phyloP scores from a whole-genome alignment of 805 yeast species.

The Starmera caribaea region DNA sequence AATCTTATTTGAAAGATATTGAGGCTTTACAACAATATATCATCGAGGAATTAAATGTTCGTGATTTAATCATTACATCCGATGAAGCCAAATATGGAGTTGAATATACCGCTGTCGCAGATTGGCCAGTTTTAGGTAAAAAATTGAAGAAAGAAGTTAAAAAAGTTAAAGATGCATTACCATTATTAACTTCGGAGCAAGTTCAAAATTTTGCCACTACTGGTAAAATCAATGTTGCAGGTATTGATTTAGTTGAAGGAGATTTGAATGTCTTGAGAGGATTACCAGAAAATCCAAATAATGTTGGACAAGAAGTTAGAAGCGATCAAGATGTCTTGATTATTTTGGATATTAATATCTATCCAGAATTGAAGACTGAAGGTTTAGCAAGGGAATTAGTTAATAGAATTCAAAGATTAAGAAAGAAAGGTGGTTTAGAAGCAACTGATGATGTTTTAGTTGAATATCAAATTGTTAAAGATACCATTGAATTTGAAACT shows the following conservation, averaged over 20 bases:
- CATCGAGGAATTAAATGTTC: slow-evolving; percentile 84
- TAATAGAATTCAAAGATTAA: slow-evolving; percentile 93
- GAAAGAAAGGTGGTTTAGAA: slow-evolving; percentile 92
- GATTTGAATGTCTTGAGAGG: slow-evolving; percentile 89
- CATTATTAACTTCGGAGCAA: slow-evolving; percentile 67
- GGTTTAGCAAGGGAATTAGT: slow-evolving; percentile 94
- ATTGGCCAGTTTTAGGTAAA: slow-evolving; percentile 98
- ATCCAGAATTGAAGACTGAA: slow-evolving; percentile 84
- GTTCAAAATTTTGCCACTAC: slow-evolving; percentile 65
- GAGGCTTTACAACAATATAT: slow-evolving; percentile 71
- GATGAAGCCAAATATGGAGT: slow-evolving; percentile 92
- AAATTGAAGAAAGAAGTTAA: slow-evolving; percentile 90
- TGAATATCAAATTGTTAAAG: slow-evolving; percentile 58
- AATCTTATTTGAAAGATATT: slow-evolving; percentile 65
- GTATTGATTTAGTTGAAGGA: slow-evolving; percentile 77
- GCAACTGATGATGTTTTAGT: slow-evolving; percentile 93
- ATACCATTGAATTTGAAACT: slow-evolving; percentile 51
- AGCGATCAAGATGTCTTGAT: slow-evolving; percentile 84
- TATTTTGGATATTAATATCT: slow-evolving; percentile 78
- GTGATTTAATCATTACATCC: slow-evolving; percentile 76
- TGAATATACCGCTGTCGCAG: slow-evolving; percentile 90
- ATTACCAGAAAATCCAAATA: slow-evolving; percentile 55
- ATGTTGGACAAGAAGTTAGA: slow-evolving; percentile 76
- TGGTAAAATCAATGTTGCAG: slow-evolving; percentile 80
- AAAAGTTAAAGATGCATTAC: slow-evolving; percentile 90